Conservation (phyloP, 768 basidiomycete genomes). For the Psilocybe subaeruginosa region DNA sequence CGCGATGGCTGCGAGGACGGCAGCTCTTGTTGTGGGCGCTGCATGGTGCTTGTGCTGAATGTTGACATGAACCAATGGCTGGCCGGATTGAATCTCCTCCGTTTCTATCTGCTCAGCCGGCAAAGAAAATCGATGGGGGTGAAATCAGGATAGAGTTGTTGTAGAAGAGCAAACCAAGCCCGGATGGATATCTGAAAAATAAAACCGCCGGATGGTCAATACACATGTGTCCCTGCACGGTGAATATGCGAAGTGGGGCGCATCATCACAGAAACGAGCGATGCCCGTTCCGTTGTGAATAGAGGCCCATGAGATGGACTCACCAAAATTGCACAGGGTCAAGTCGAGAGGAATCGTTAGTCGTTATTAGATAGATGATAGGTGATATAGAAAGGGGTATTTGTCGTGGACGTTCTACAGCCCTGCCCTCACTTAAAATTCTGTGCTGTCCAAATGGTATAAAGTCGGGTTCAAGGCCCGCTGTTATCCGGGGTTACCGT, state of each 20-base stretch:
- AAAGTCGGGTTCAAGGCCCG: conserved; percentile 15
- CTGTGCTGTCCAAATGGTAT: conserved; percentile 9
- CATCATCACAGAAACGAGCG: neutral
- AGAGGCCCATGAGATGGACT: neutral
- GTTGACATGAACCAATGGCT: conserved; percentile 10
- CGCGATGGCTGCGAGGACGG: conserved; percentile 18
- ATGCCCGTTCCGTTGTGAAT: neutral
- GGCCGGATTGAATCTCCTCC: neutral
- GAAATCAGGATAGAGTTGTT: neutral
- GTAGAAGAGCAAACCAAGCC: conserved; percentile 6
- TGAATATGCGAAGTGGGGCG: conserved; percentile 1
- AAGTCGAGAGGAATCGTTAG: neutral
- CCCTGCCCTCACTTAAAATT: conserved; percentile 14
- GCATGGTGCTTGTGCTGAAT: conserved; percentile 15
- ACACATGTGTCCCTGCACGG: conserved; percentile 10
- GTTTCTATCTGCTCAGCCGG: neutral
- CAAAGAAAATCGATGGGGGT: conserved; percentile 12
- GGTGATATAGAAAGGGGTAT: conserved; percentile 6
- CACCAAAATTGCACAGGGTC: neutral
- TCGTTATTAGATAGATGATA: neutral
- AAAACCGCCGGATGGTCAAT: conserved; percentile 14
- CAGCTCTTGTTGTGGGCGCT: conserved; percentile 9
- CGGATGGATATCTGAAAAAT: conserved; percentile 5
- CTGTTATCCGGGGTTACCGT: conserved; percentile 24
- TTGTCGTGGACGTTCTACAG: conserved; percentile 7